These are phyloP conservation scores for Podospora pseudoanserina DNA, from an alignment of 495 filamentous ascomycete genomes.

Conservation along the genomic window DNA sequence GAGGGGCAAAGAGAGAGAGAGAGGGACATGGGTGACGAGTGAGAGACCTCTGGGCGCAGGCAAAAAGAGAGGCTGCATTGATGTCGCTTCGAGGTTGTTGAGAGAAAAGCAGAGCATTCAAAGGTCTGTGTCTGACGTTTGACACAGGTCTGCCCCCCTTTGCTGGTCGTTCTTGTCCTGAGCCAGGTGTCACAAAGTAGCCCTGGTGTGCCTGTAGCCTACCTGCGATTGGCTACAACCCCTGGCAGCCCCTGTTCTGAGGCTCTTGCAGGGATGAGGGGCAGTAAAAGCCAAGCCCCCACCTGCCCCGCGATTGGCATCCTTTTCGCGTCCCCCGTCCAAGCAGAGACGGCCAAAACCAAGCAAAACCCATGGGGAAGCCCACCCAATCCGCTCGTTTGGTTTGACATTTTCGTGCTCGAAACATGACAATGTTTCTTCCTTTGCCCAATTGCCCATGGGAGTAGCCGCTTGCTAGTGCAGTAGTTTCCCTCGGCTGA, in stretches of 20 bases:
- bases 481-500: background rate
- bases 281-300: slow-evolving; percentile 6
- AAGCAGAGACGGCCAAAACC: background rate
- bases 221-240: slow-evolving; percentile 29
- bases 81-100: slow-evolving; percentile 19
- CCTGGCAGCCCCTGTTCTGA: slow-evolving; percentile 20
- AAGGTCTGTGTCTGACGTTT: slow-evolving; percentile 35
- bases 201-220: slow-evolving; percentile 26
- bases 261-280: slow-evolving; percentile 30
- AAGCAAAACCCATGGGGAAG: slow-evolving; percentile 6
- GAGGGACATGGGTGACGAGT: background rate
- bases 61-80: slow-evolving; percentile 18
- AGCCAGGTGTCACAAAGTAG: slow-evolving; percentile 32
- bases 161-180: slow-evolving; percentile 29
- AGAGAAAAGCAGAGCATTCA: slow-evolving; percentile 17
- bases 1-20: background rate
- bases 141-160: slow-evolving; percentile 14
- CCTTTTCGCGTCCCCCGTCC: slow-evolving; percentile 9
- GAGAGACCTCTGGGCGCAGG: background rate
- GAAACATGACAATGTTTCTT: slow-evolving; percentile 37
- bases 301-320: slow-evolving; percentile 17
- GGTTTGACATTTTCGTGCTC: slow-evolving; percentile 31
- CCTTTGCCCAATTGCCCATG: slow-evolving; percentile 11
- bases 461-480: background rate
- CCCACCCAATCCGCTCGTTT: slow-evolving; percentile 27